Evolutionary conservation across 1,284 basidiomycete genomes (phyloP).

Genomic region (Puccinia triticina): DNA sequence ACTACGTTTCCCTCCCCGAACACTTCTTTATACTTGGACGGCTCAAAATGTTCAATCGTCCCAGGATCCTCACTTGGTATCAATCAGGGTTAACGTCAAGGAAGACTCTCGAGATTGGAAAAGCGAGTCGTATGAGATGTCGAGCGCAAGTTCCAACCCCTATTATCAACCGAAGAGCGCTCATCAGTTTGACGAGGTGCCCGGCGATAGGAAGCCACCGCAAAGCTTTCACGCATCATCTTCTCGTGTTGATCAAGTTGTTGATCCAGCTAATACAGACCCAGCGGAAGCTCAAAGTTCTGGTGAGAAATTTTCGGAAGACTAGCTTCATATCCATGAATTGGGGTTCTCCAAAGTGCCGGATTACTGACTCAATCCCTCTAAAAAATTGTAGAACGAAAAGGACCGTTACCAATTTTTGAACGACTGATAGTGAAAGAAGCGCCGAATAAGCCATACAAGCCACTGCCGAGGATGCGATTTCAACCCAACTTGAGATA

Average conservation of each 20-base stretch:
- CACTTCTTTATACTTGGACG: conserved; percentile 22
- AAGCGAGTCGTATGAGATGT: background rate
- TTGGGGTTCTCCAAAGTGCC: background rate
- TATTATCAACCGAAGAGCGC: background rate
- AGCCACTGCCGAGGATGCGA: conserved; percentile 32
- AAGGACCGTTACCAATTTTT: background rate
- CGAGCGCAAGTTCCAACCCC: background rate
- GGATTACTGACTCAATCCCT: background rate
- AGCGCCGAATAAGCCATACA: conserved; percentile 30
- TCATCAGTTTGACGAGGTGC: background rate
- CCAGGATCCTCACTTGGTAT: background rate
- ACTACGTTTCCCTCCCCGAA: background rate
- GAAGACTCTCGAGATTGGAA: background rate
- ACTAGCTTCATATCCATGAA: background rate
- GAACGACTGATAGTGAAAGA: conserved; percentile 24
- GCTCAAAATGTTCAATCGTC: background rate
- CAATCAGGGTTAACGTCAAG: background rate
- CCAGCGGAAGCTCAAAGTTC: background rate
- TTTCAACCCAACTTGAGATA: conserved; percentile 53
- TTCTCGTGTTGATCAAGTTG: background rate
- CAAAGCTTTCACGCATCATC: background rate
- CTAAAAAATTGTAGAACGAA: background rate
- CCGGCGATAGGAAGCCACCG: background rate
- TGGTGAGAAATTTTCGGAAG: background rate
- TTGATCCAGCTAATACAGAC: background rate